These are phyloP conservation scores for Lycium ferocissimum DNA, from an alignment of 257 asterid species.

Conservation along the genomic window DNA sequence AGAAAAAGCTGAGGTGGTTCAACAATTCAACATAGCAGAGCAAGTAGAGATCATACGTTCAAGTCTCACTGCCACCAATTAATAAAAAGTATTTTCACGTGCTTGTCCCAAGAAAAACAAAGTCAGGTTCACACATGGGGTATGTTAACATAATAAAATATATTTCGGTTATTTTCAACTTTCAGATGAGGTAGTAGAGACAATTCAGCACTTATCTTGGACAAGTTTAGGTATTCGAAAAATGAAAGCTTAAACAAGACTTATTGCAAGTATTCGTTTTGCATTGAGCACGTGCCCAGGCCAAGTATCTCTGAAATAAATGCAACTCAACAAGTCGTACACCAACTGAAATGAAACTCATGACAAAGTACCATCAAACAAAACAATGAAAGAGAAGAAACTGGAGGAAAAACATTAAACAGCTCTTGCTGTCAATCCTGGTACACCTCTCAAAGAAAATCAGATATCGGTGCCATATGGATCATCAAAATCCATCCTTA, in stretches of 20 bases:
- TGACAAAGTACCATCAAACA: not conserved
- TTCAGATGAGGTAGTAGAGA: not conserved
- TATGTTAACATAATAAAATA: not conserved
- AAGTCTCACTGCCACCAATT: not conserved
- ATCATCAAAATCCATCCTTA: not conserved
- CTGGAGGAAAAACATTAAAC: not conserved
- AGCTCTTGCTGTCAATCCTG: not conserved
- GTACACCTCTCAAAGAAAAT: not conserved
- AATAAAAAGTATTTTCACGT: not conserved
- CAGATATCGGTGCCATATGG: not conserved
- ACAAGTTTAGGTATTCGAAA: not conserved
- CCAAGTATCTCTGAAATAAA: not conserved
- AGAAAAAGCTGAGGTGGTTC: not conserved
- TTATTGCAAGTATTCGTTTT: not conserved
- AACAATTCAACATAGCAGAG: not conserved
- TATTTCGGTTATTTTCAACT: not conserved
- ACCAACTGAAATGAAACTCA: not conserved
- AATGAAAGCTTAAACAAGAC: not conserved
- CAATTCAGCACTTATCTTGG: not conserved
- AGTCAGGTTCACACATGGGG: not conserved
- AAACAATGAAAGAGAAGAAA: not conserved
- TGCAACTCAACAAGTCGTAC: not conserved
- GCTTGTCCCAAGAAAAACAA: not conserved
- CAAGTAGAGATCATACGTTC: not conserved
- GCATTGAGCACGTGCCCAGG: not conserved